A percentile compares a stretch with the other conserved stretches of the same genome.
Evolutionary conservation across 2,329 filamentous ascomycete genomes (phyloP).

Genomic region (Penicillium sp.): DNA sequence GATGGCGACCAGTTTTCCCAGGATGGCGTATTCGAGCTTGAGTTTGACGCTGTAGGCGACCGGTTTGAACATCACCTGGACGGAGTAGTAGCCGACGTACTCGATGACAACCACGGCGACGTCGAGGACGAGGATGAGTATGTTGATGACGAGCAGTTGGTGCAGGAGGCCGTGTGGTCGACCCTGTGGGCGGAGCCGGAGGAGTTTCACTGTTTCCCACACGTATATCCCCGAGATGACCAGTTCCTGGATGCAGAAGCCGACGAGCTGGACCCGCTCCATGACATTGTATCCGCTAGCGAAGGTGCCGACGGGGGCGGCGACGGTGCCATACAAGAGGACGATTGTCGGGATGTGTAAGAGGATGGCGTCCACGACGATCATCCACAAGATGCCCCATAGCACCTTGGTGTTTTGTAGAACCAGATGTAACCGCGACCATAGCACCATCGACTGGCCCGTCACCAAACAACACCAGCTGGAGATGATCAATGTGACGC

Average conservation of each 20-base stretch:
- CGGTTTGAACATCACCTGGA: slow-evolving; percentile 44
- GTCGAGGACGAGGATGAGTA: slow-evolving; percentile 49
- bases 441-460: slow-evolving; percentile 47
- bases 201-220: slow-evolving; percentile 43
- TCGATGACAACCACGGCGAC: slow-evolving; percentile 41
- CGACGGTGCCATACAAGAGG: slow-evolving; percentile 39
- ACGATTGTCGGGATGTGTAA: slow-evolving; percentile 43
- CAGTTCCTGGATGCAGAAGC: slow-evolving; percentile 54
- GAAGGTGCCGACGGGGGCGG: slow-evolving; percentile 16
- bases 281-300: slow-evolving; percentile 39
- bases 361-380: slow-evolving; percentile 41
- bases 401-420: slow-evolving; percentile 37
- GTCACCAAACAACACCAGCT: slow-evolving; percentile 46
- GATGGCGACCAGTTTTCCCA: slow-evolving; percentile 44
- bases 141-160: slow-evolving; percentile 53
- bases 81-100: slow-evolving; percentile 39
- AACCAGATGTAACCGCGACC: slow-evolving; percentile 47
- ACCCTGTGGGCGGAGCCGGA: slow-evolving; percentile 20
- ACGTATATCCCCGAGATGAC: slow-evolving; percentile 54
- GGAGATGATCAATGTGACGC: slow-evolving; percentile 37
- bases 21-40: slow-evolving; percentile 56
- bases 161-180: slow-evolving; percentile 21
- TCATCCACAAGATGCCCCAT: slow-evolving; percentile 42
- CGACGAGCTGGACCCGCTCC: slow-evolving; percentile 53
- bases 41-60: slow-evolving; percentile 42